Conservation (phyloP, 352 stramenopile species). For the Blastocystis sp. region DNA sequence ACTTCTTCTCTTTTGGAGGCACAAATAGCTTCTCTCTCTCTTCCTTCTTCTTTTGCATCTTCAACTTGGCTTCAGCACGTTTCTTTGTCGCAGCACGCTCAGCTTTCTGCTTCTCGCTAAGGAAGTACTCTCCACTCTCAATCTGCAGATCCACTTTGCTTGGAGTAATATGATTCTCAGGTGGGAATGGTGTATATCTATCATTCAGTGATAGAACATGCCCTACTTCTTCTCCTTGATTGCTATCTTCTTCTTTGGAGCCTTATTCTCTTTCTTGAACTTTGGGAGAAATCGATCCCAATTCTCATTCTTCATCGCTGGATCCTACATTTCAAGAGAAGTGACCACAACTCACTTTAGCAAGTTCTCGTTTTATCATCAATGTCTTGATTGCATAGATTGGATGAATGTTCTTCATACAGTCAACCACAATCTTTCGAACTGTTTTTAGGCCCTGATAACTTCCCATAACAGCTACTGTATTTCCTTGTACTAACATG, state of each 20-base stretch:
- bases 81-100: conserved; percentile 71
- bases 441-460: conserved; percentile 78
- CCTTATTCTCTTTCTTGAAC: conserved; percentile 96
- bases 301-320: conserved; percentile 90
- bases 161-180: conserved; percentile 79
- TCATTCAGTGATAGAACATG: not conserved
- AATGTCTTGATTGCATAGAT: conserved; percentile 99
- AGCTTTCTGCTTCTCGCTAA: conserved; percentile 90
- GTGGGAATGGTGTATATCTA: conserved; percentile 96
- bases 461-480: conserved; percentile 85
- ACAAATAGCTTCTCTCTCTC: conserved; percentile 64
- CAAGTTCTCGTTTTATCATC: conserved; percentile 99
- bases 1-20: conserved; percentile 67
- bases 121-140: conserved; percentile 98
- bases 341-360: conserved; percentile 75
- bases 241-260: conserved; percentile 88
- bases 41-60: conserved; percentile 10
- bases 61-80: not conserved
- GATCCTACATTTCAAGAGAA: conserved; percentile 76
- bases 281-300: conserved; percentile 96
- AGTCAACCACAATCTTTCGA: conserved; percentile 95
- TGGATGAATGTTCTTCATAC: conserved; percentile 99
- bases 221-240: conserved; percentile 74
- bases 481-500: conserved; percentile 97
- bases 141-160: conserved; percentile 97